Base-by-base conservation (phyloP, 192 early-diverging fungal genomes). In the Piromyces finnis region DNA sequence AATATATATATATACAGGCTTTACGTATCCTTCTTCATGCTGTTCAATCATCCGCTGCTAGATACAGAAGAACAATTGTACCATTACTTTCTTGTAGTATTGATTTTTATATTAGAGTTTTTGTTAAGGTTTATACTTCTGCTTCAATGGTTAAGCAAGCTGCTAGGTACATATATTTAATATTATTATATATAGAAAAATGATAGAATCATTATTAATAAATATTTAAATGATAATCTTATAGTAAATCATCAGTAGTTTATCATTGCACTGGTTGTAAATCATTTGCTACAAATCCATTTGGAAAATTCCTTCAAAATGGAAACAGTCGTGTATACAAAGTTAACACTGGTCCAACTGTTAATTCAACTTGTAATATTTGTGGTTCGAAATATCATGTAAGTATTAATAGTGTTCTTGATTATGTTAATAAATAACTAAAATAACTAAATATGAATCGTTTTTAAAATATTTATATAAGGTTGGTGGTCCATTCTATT, bases 101-200 rank as follows among this genome's bases (percentile, higher is more conserved):
- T 32, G 98, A 99, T 85, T 99, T 97, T 83, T 99, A 99, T 84
- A 89, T 98, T 29, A 90, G 98, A 68, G 90, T 99, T 16, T 99
- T 99, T 88, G 94, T 99, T 35, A 90, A 94, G 22, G 94, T 99
- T 12, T 88, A 91, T 78, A 87, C 90, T 35, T 94, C 91, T 28
- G 86, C 96, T 1, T 81, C 87, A 28, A 81, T 92, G 83, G 90
- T 92, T 39, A 98, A 98, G 84, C 88, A 88, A 78, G 86, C 90
- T 22, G 91, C 92, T 26, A 88, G 91, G 91, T 92, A 91, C 82
- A 78, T 80, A 7, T 18, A 59, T 51, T 29, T 86, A 18, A 79
- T 17, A n/a, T n/a, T n/a, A n/a, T n/a, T n/a, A n/a, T n/a, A n/a
- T n/a, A n/a, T n/a, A n/a, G n/a, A n/a, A n/a, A n/a, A n/a, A n/a